Conservation (phyloP, 2,329 filamentous ascomycete species). For the Fusarium sp. region DNA sequence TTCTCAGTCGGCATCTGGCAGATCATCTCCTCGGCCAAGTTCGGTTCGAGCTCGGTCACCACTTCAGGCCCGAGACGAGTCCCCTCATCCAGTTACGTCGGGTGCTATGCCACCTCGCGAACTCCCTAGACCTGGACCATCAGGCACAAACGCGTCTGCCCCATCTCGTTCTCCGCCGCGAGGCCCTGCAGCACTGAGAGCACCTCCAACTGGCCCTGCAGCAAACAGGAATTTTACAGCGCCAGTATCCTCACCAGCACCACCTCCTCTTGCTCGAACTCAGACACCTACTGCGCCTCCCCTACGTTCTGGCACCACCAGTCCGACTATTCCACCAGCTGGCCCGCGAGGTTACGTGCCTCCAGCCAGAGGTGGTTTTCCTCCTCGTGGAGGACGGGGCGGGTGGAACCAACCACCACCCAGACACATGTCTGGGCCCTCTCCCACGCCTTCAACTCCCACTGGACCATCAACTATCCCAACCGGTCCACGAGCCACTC, state of each 20-base stretch:
- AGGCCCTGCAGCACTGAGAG: conserved; percentile 63
- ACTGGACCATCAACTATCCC: conserved; percentile 55
- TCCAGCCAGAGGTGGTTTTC: conserved; percentile 55
- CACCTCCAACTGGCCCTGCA: conserved; percentile 57
- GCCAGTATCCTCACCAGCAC: conserved; percentile 49
- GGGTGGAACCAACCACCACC: conserved; percentile 53
- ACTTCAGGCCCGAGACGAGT: conserved; percentile 54
- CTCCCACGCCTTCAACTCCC: conserved; percentile 53
- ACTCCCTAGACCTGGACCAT: conserved; percentile 40
- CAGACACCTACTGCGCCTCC: conserved; percentile 48
- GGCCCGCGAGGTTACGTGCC: conserved; percentile 65
- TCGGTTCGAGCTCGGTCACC: conserved; percentile 59
- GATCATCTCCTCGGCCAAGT: conserved; percentile 62
- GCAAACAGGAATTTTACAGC: conserved; percentile 52
- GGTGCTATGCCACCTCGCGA: conserved; percentile 44
- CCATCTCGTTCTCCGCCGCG: conserved; percentile 60
- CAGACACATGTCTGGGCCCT: conserved; percentile 48
- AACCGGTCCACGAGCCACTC: conserved; percentile 56
- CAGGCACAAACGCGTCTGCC: conserved; percentile 42
- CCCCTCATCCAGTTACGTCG: conserved; percentile 45
- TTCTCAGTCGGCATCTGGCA: conserved; percentile 61
- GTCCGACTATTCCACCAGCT: conserved; percentile 60
- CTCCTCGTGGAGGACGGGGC: conserved; percentile 57
- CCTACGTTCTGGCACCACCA: conserved; percentile 53
- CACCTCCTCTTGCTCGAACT: conserved; percentile 47